Conservation (phyloP, 805 yeast species). For the Wickerhamomyces bovis region DNA sequence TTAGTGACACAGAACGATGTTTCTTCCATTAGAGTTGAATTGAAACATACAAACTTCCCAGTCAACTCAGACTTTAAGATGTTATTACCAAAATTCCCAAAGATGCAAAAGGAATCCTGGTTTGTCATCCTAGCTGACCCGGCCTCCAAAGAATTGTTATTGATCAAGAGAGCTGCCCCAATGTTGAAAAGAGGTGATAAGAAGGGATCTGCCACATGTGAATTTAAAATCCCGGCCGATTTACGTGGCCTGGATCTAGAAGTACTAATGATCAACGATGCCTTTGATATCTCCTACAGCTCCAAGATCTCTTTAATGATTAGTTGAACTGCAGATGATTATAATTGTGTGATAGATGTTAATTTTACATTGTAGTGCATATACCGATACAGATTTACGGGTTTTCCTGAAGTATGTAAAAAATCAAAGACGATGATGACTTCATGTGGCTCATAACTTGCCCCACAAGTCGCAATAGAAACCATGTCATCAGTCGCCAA, state of each 20-base stretch:
- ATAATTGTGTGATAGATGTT: too few species aligned
- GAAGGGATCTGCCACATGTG: constrained; percentile 30
- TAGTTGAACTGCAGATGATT: not conserved
- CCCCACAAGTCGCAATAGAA: too few species aligned
- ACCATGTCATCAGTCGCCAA: not conserved
- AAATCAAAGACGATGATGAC: not conserved
- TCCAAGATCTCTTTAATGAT: constrained; percentile 17
- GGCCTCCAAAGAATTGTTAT: constrained; percentile 45
- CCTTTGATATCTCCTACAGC: constrained; percentile 48
- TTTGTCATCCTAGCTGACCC: constrained; percentile 58
- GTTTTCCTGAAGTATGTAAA: too few species aligned
- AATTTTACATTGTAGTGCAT: not conserved
- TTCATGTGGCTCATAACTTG: not conserved
- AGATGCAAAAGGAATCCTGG: constrained; percentile 92
- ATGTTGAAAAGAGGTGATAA: constrained; percentile 21
- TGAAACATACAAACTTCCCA: constrained; percentile 46
- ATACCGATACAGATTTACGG: not conserved
- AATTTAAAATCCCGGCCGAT: constrained; percentile 44
- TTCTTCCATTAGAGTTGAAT: constrained; percentile 34
- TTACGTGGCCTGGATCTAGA: constrained; percentile 39
- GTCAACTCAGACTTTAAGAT: constrained; percentile 55
- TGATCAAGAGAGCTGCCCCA: constrained; percentile 76
- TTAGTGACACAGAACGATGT: constrained; percentile 31
- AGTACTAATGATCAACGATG: constrained; percentile 58
- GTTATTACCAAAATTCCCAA: constrained; percentile 78